Evolutionary conservation across 2,329 filamentous ascomycete species (phyloP).

Genomic region (Neurospora sp.): DNA sequence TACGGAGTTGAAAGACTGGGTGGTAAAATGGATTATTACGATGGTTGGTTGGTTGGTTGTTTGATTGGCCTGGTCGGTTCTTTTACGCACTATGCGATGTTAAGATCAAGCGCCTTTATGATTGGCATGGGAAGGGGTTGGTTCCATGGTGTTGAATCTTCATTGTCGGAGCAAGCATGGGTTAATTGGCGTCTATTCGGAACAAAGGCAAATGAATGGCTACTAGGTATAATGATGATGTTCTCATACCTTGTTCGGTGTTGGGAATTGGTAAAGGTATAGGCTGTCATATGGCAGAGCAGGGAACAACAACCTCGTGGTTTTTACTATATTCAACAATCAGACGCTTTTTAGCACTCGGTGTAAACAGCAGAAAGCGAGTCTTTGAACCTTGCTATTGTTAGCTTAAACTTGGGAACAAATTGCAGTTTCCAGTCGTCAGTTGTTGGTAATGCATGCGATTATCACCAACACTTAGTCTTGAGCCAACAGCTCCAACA

Average conservation of each 20-base stretch:
- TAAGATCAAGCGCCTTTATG: neutral
- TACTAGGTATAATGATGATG: neutral
- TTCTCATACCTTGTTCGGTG: neutral
- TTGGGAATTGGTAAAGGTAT: neutral
- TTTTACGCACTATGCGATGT: neutral
- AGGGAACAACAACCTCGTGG: neutral
- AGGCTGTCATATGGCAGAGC: neutral
- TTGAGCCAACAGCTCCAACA: neutral
- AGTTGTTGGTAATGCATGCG: neutral
- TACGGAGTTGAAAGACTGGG: slow-evolving; percentile 1
- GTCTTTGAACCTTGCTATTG: neutral
- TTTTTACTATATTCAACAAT: neutral
- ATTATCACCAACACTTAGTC: neutral
- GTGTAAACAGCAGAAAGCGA: neutral
- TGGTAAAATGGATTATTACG: neutral
- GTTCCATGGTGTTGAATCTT: neutral
- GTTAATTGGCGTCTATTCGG: neutral
- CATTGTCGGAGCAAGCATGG: neutral
- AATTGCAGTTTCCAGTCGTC: neutral
- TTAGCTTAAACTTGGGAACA: neutral
- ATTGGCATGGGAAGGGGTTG: neutral
- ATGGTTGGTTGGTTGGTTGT: neutral
- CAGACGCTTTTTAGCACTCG: neutral
- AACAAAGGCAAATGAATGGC: neutral
- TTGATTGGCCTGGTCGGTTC: neutral